Conservation (phyloP, 345 rosid genomes). For the Syzygium aromaticum region DNA sequence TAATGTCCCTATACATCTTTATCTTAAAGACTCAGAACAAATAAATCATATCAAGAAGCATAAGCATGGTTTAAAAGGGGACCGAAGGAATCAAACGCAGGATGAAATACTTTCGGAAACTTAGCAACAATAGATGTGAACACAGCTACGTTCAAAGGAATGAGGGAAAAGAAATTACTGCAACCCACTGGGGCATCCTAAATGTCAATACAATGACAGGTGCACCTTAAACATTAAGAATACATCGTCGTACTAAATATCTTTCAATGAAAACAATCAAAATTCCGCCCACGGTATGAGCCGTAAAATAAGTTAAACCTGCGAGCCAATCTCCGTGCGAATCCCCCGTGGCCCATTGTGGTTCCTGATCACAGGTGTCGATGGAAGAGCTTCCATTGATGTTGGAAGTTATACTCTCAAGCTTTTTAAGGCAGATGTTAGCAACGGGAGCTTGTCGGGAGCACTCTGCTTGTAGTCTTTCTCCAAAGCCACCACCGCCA, state of each 20-base stretch:
- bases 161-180: not conserved
- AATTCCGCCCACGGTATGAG: not conserved
- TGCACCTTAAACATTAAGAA: not conserved
- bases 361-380: not conserved
- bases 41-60: not conserved
- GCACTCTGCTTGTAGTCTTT: conserved; percentile 83
- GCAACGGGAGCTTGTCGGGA: conserved; percentile 53
- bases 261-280: not conserved
- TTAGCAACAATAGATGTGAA: not conserved
- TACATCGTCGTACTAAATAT: not conserved
- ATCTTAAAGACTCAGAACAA: not conserved
- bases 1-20: not conserved
- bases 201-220: not conserved
- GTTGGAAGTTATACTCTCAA: conserved; percentile 33
- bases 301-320: not conserved
- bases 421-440: conserved; percentile 63
- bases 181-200: not conserved
- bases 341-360: not conserved
- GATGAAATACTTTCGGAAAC: not conserved
- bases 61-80: not conserved
- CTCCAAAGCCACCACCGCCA: conserved; percentile 66
- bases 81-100: not conserved
- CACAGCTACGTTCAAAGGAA: not conserved
- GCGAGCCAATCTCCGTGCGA: not conserved
- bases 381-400: conserved; percentile 4